Evolutionary conservation across 208 protist species (phyloP).

Genomic region (Leishmania guyanensis): DNA sequence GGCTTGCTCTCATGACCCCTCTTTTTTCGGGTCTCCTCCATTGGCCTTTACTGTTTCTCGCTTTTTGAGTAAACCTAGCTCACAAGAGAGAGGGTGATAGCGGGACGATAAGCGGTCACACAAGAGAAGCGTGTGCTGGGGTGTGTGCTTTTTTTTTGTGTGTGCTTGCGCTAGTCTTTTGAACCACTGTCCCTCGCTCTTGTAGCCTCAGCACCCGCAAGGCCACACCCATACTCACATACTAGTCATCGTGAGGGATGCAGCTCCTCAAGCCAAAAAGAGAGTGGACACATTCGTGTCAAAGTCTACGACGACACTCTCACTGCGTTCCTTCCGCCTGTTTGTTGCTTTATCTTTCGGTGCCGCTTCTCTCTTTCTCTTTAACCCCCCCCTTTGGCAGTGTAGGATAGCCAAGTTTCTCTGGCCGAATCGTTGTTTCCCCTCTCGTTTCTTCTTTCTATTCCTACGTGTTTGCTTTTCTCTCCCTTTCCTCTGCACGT

Average conservation of each 20-base stretch:
- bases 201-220: background rate
- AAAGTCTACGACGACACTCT: background rate
- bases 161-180: background rate
- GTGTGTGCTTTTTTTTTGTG: background rate
- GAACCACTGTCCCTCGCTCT: background rate
- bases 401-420: background rate
- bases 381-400: background rate
- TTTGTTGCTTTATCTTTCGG: slow-evolving; percentile 11
- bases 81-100: background rate
- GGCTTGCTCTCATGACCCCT: background rate
- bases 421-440: slow-evolving; percentile 1
- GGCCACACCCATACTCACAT: background rate
- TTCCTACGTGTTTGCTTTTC: background rate
- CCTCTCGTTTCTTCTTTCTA: background rate
- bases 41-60: background rate
- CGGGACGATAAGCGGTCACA: background rate
- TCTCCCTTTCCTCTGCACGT: background rate
- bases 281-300: too few relatives aligned
- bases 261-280: background rate
- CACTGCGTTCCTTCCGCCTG: background rate
- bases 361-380: background rate
- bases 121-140: background rate
- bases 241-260: background rate
- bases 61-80: background rate
- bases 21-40: background rate